Evolutionary conservation across 768 basidiomycete genomes (phyloP), one percentile per base, ranked within the genome.

Genomic region (Panaeolus papilionaceus): DNA sequence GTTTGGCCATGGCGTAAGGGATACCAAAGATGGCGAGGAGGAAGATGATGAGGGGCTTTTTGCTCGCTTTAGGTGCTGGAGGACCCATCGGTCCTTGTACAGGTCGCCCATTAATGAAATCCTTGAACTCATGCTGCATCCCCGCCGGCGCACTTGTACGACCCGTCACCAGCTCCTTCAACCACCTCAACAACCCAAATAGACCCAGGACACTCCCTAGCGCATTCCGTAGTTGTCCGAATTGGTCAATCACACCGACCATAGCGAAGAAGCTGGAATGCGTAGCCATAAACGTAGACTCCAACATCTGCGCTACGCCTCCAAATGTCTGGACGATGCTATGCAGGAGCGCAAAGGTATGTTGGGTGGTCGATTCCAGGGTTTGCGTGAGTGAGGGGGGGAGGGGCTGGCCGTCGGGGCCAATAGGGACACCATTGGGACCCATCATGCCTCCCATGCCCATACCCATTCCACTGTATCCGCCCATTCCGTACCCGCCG

Each of bases 211-310:
- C 95, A 75, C 96, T 96, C 26, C 95, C 96, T 16, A 99, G 86
- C 12, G 95, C 96, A 71, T 96, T 92, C 62, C 95, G 87, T 49
- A 98, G 87, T 72, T 95, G 94, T 2, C 89, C 90, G 73, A 99
- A 92, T 75, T 99, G 98, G 74, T 99, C 98, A 44, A 96, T 86
- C 54, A 99, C 97, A 69, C 95, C 94, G 63, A 96, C 95, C 91
- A 97, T 95, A 66, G 95, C 95, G 77, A 96, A 97, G 75, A 97
- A 97, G 9, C 90, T 92, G 0, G 93, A 95, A 78, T 97, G 95
- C 0, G 95, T 97, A 2, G 97, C 97, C 91, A 98, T 93, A 80
- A 97, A 98, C 5, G 97, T 99, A 39, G 89, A 91, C 78, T 99
- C 97, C 75, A 99, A 90, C 89, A 99, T 96, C 77, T 99, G 97